Evolutionary conservation across 129 eudicot species (phyloP).

Genomic region (Arctium minus): DNA sequence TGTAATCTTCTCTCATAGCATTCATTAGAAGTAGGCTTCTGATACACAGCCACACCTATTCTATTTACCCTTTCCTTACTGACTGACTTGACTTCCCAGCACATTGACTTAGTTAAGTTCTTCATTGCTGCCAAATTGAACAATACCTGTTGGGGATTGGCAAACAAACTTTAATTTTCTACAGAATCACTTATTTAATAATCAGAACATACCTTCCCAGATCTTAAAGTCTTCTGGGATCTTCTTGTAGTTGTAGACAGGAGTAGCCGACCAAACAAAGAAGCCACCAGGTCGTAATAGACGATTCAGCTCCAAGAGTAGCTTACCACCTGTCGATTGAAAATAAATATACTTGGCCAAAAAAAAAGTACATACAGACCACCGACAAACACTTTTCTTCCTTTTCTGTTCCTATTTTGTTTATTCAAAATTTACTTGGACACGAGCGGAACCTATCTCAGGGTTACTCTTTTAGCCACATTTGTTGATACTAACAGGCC

Average conservation of each 20-base stretch:
- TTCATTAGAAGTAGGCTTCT: constrained; percentile 31
- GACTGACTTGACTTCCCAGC: constrained; percentile 52
- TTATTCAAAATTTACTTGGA: too few species aligned
- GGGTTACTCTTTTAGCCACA: too few species aligned
- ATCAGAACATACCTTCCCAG: constrained; percentile 42
- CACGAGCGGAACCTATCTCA: too few species aligned
- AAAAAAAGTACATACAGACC: background rate
- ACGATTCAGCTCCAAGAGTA: constrained; percentile 63
- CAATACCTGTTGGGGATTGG: background rate
- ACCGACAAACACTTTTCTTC: background rate
- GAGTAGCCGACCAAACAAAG: constrained; percentile 76
- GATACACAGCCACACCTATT: constrained; percentile 47
- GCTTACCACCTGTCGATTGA: constrained; percentile 50
- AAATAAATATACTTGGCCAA: background rate
- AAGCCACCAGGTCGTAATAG: constrained; percentile 64
- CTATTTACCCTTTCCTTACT: constrained; percentile 47
- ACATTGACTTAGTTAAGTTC: constrained; percentile 50
- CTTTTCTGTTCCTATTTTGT: too few species aligned
- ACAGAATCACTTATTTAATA: background rate
- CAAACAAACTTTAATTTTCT: background rate
- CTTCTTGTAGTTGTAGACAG: constrained; percentile 42
- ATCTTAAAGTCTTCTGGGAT: constrained; percentile 54
- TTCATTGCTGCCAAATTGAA: constrained; percentile 46
- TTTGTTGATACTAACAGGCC: too few species aligned
- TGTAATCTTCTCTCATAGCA: constrained; percentile 27